These are phyloP conservation scores for Neurospora pannonica DNA, from an alignment of 495 filamentous ascomycete genomes.

Conservation along the genomic window DNA sequence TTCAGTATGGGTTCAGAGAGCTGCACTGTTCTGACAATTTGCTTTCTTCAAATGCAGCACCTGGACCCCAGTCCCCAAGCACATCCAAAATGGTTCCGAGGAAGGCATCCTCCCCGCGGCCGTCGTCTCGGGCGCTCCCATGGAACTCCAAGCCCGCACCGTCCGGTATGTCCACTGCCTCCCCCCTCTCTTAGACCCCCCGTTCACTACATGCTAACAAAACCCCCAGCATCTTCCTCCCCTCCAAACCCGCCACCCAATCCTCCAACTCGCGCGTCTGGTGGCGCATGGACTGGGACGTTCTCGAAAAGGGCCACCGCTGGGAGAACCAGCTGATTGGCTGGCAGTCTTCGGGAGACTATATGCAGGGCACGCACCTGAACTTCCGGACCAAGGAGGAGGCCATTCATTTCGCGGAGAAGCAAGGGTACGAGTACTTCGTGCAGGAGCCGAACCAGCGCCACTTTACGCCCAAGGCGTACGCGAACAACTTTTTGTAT, in stretches of 20 bases:
- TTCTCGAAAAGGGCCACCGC: conserved; percentile 72
- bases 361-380: conserved; percentile 83
- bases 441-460: conserved; percentile 93
- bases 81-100: conserved; percentile 85
- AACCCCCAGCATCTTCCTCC: conserved; percentile 67
- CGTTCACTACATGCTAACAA: neutral
- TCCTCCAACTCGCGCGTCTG: conserved; percentile 74
- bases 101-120: conserved; percentile 68
- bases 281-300: conserved; percentile 99
- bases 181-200: neutral
- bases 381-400: conserved; percentile 92
- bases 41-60: conserved; percentile 36
- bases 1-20: neutral
- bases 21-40: neutral
- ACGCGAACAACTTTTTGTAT: conserved; percentile 93
- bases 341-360: conserved; percentile 92
- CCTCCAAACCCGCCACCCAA: conserved; percentile 86
- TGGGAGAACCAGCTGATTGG: conserved; percentile 99
- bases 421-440: conserved; percentile 98
- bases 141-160: conserved; percentile 84
- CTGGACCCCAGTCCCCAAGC: conserved; percentile 83
- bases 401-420: conserved; percentile 89
- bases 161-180: conserved; percentile 53
- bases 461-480: conserved; percentile 79
- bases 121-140: conserved; percentile 82